Evolutionary conservation across 2,329 filamentous ascomycete species (phyloP).

Genomic region (Colletotrichum filicis): DNA sequence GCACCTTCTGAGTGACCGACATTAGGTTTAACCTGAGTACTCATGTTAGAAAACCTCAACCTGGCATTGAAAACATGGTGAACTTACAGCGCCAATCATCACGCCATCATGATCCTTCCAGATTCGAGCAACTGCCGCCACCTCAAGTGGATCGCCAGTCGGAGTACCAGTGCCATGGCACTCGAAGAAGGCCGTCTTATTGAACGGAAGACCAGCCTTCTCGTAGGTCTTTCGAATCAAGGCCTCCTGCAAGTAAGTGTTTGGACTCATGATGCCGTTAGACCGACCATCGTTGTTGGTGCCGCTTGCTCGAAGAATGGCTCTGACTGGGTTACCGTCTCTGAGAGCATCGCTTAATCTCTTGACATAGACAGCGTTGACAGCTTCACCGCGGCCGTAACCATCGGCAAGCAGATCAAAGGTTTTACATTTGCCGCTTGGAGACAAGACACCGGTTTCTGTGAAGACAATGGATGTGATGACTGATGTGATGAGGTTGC

Average conservation of each 20-base stretch:
- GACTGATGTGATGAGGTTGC: conserved; percentile 43
- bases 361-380: conserved; percentile 52
- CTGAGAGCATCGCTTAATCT: conserved; percentile 50
- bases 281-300: conserved; percentile 49
- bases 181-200: conserved; percentile 40
- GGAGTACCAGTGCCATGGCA: conserved; percentile 53
- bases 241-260: conserved; percentile 39
- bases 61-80: fast-evolving
- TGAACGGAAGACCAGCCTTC: conserved; percentile 30
- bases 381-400: conserved; percentile 53
- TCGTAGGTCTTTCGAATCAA: conserved; percentile 44
- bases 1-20: conserved; percentile 51
- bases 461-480: conserved; percentile 33
- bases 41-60: conserved; percentile 21
- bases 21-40: conserved; percentile 47
- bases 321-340: conserved; percentile 50
- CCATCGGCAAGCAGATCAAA: conserved; percentile 56
- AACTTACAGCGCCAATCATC: conserved; percentile 43
- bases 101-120: conserved; percentile 38
- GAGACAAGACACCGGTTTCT: conserved; percentile 41
- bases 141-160: conserved; percentile 51
- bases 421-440: conserved; percentile 41
- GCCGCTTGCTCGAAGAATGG: conserved; percentile 43
- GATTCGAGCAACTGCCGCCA: conserved; percentile 42
- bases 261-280: conserved; percentile 52